Conservation (phyloP, 257 asterid species). For the Nyctanthes arbortristis region DNA sequence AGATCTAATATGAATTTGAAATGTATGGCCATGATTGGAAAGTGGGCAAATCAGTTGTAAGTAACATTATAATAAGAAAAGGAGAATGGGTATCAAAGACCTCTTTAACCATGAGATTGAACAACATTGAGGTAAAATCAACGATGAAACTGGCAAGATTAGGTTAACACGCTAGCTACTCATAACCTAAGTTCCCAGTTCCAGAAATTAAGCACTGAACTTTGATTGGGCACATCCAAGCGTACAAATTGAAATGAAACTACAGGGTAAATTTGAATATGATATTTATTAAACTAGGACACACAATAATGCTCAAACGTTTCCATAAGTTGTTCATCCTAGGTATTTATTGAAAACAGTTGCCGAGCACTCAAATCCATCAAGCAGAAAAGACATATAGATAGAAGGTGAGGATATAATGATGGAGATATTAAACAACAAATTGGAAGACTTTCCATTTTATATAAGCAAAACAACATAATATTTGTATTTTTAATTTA, state of each 20-base stretch:
- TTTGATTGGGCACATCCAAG: background rate
- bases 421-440: background rate
- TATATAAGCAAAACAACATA: background rate
- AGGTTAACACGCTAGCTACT: too few relatives aligned
- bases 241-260: background rate
- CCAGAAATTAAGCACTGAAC: too few relatives aligned
- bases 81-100: too few relatives aligned
- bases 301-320: background rate
- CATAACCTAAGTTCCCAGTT: too few relatives aligned
- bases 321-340: background rate
- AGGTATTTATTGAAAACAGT: background rate
- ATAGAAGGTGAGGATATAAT: background rate
- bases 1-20: too few relatives aligned
- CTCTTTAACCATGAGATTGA: too few relatives aligned
- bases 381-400: background rate
- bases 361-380: background rate
- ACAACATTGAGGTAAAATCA: too few relatives aligned
- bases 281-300: too few relatives aligned
- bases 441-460: background rate
- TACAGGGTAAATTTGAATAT: background rate
- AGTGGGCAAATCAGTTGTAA: too few relatives aligned
- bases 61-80: too few relatives aligned
- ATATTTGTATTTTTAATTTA: background rate
- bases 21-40: too few relatives aligned
- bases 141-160: too few relatives aligned